phyloP scores from a whole-genome alignment of 108 stramenopile species.

The Hondaea fermentalgiana region DNA sequence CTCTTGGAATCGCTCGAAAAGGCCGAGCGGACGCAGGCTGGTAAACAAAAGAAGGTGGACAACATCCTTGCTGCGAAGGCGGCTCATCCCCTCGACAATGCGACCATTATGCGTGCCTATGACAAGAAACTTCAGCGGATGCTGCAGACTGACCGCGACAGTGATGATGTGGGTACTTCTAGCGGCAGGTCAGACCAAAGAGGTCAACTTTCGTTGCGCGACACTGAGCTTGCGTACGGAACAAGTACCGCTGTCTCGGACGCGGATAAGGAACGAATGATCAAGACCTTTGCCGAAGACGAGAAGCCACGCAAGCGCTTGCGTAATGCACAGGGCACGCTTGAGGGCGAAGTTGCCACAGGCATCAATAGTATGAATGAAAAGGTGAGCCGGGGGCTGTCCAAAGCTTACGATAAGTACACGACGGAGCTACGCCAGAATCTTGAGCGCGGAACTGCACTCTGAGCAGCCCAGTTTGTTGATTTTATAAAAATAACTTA shows the following conservation, averaged over 20 bases:
- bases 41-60: not conserved
- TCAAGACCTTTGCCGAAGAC: not conserved
- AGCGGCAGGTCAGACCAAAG: not conserved
- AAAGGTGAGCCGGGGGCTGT: not conserved
- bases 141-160: not conserved
- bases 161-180: not conserved
- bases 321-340: not conserved
- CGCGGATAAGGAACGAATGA: not conserved
- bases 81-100: not conserved
- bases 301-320: not conserved
- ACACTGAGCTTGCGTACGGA: not conserved
- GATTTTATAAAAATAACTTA: too few relatives aligned
- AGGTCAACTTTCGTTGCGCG: not conserved
- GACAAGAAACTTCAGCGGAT: not conserved
- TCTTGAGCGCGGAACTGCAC: conserved; percentile 49
- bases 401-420: conserved; percentile 44
- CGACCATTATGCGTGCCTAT: not conserved
- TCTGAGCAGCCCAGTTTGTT: conserved; percentile 8
- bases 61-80: not conserved
- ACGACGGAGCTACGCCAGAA: conserved; percentile 53
- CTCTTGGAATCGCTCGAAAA: not conserved
- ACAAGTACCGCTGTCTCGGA: not conserved
- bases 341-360: not conserved
- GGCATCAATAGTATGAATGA: conserved; percentile 2
- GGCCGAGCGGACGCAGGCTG: not conserved